A percentile compares a stretch with the other conserved stretches of the same genome.
These are phyloP conservation scores for Capsella bursapastoris DNA, from an alignment of 345 rosid species.

Conservation along the genomic window DNA sequence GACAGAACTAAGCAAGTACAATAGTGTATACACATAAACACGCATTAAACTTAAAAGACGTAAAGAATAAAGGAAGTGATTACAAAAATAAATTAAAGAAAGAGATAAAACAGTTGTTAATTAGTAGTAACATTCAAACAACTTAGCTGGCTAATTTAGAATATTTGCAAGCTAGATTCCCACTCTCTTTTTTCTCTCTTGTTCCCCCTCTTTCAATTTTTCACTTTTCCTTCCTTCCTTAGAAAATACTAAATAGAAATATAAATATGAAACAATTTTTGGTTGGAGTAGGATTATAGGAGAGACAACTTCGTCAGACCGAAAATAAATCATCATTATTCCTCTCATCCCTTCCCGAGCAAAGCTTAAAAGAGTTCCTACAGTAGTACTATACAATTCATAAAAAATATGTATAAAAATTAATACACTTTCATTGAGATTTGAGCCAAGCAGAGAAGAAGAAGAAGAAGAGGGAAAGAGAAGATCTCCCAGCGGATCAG, in stretches of 20 bases:
- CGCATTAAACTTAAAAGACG: conserved; percentile 1
- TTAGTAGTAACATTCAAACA: conserved; percentile 26
- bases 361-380: too few species aligned
- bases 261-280: neutral
- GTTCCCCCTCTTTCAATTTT: neutral
- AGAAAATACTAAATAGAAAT: neutral
- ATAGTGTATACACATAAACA: neutral
- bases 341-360: conserved; percentile 40
- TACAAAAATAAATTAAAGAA: neutral
- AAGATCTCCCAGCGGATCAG: conserved; percentile 53
- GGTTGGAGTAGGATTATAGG: conserved; percentile 19
- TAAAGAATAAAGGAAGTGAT: conserved; percentile 14
- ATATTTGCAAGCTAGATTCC: conserved; percentile 44
- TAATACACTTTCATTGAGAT: conserved; percentile 48
- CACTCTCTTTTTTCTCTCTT: conserved; percentile 9
- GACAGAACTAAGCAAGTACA: neutral
- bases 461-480: conserved; percentile 20
- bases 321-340: conserved; percentile 44
- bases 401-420: neutral
- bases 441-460: conserved; percentile 43
- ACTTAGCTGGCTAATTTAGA: conserved; percentile 44
- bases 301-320: conserved; percentile 55
- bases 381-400: neutral
- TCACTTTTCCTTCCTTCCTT: neutral
- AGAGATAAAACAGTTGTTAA: conserved; percentile 34